Base-by-base conservation (phyloP, 192 early-diverging fungal species). In the Chytriomyces hyalinus region DNA sequence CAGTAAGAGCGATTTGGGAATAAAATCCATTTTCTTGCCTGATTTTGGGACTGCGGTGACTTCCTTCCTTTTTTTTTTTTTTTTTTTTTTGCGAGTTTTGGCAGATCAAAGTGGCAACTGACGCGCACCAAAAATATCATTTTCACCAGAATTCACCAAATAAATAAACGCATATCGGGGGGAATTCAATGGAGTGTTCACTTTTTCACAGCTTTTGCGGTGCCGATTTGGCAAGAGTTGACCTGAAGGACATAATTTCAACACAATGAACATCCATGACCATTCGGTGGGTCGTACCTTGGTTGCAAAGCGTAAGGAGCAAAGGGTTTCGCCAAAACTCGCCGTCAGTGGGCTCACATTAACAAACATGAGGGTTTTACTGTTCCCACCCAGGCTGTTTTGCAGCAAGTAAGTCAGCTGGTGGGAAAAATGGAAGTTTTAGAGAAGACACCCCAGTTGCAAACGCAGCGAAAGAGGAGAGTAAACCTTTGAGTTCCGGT, bases 361-460 rank as follows among this genome's bases (percentile, higher is more conserved):
- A 11, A 99, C 97, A 92, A 99, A 97, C 97, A 99, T 99, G 20
- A 98, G 87, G 6, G 96, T 97, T 83, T 99, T 99, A 79, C 92
- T 93, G 75, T 97, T 98, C 11, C 97, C 97, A 20, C 88, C 91
- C 11, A 93, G 71, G 1, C 87, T 91, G 76, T 92, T 90, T 79
- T 92, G 87, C 7, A 91, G 77, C 77, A 93, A 76, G 72, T 93
- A 94, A 0, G 90, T 92, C 13, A 92, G 63, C 81, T 90, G n/a
- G 49, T 46, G 70, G 13, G 13, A 49, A 36, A 36, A 61, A 4
- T 75, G 17, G n/a, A 72, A 50, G 20, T 0, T 0, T 36, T 36
- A 36, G 36, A 36, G 36, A 48, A 24, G 20, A 57, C 4, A 1
- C 20, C 20, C 24, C 24, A 26, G 46, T 24, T 64, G 11, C 26